Base-by-base conservation (phyloP, 2,329 filamentous ascomycete genomes). In the Aphanoascus verrucosus region DNA sequence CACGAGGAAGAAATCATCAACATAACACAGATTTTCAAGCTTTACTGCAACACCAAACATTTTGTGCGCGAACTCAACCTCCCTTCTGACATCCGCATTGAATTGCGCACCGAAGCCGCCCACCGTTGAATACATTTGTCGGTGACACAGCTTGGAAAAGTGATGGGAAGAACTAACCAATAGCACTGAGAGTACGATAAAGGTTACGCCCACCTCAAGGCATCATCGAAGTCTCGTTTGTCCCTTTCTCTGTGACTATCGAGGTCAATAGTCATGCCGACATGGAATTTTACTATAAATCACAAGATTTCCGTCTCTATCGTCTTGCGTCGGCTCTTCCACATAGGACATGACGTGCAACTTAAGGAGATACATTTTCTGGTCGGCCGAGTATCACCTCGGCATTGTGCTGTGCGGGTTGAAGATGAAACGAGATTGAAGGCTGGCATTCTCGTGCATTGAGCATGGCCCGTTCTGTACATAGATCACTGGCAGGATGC, bases 251-350 rank as follows among this genome's bases (percentile, higher is more conserved):
- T 49, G 56, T 64, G 63, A 68, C 69, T 67, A 67, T 68, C 64
- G 70, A 72, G 69, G 69, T 72, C 70, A 72, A 72, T 69, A 64
- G 64, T 57, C 7, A 60, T 72, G 69, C 69, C 70, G 57, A 72
- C 38, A 72, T 57, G 58, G 60, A 71, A 57, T 59, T 56, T 56
- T 57, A 58, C 55, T 57, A 60, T 28, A 56, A 58, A 58, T 57
- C 55, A 53, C 49, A 57, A 63, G 23, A 57, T 20, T 51, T 55
- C 59, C 57, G 59, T 63, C 69, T 71, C 67, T 63, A 64, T 70
- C 65, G 68, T 72, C 68, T 72, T 72, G 64, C 68, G 69, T 67
- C 67, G 63, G 64, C 66, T 63, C 57, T 53, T 31, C 52, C 56
- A 45, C 63, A 69, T 65, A 62, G 62, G 66, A 58, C 66, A 63